Base-by-base conservation (phyloP, 2,329 filamentous ascomycete species). In the Aureobasidium sp. region DNA sequence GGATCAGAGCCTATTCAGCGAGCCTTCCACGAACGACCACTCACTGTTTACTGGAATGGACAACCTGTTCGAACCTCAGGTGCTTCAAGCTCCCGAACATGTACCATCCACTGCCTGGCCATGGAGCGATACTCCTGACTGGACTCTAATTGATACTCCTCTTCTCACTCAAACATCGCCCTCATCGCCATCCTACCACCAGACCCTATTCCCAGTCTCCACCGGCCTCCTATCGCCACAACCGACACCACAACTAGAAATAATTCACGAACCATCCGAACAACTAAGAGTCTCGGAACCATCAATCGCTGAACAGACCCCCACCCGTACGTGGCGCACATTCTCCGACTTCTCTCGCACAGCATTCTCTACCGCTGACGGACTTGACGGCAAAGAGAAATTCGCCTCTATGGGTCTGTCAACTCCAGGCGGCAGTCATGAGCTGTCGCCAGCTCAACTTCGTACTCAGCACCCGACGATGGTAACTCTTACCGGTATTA, bases 21-120 rank as follows among this genome's bases (percentile, higher is more conserved):
- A 45, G 3, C 34, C 48, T 25, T 22, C 52, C n/a, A 6, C n/a
- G 55, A 58, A 62, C 4, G 59, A 64, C 8, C 59, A 63, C n/a
- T 45, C 58, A 3, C 42, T 58, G 19, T 44, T 56, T 39, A 48
- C 50, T 47, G 57, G 6, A 22, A 38, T 63, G 27, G 59, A 61
- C 48, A 52, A 60, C 29, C 52, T 57, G 16, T 22, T 58, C 50
- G 40, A 48, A 29, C 47, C 38, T 21, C 24, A 53, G 14, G 22
- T 27, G 7, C 10, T 32, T 24, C 21, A 38, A 27, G 22, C 19
- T 24, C 22, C 22, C 2, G 16, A 39, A 25, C 50, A 53, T 11
- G 11, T 21, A 3, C 10, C 42, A 3, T 22, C 27, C 10, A 44
- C 35, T 24, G 22, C 39, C 12, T 55, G 53, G 53, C 53, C 53